Conservation (phyloP, 768 basidiomycete species). For the Leccinum imitatum region DNA sequence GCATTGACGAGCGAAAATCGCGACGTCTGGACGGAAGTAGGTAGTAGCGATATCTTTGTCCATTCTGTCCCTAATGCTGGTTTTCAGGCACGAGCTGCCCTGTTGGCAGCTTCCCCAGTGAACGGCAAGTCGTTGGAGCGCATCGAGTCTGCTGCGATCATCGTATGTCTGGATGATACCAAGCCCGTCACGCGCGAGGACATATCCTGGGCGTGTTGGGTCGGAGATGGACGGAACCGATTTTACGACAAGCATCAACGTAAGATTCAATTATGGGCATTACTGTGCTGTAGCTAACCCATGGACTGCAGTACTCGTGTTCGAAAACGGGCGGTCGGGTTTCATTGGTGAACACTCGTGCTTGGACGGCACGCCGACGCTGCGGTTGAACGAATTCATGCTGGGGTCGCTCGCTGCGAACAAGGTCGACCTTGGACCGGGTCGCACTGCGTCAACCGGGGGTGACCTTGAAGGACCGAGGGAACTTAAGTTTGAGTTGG, state of each 20-base stretch:
- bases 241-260: constrained; percentile 98
- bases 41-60: constrained; percentile 40
- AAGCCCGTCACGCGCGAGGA: constrained; percentile 81
- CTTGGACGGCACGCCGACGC: constrained; percentile 93
- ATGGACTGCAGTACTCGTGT: constrained; percentile 72
- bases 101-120: constrained; percentile 59
- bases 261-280: constrained; percentile 35
- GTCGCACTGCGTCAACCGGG: constrained; percentile 35
- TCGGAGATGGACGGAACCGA: constrained; percentile 85
- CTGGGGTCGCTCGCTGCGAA: constrained; percentile 69
- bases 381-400: constrained; percentile 93
- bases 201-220: constrained; percentile 81
- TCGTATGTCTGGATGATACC: constrained; percentile 83
- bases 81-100: constrained; percentile 51
- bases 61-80: not conserved
- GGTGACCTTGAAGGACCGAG: constrained; percentile 50
- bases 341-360: constrained; percentile 89
- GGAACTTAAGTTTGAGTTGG: constrained; percentile 72
- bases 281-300: constrained; percentile 6
- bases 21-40: constrained; percentile 84
- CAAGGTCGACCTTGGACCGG: constrained; percentile 74
- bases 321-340: constrained; percentile 91
- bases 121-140: constrained; percentile 71
- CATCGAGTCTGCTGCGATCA: constrained; percentile 88
- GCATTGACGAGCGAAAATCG: constrained; percentile 87